Evolutionary conservation across 257 asterid genomes (phyloP).

Genomic region (Solanum sitiens): DNA sequence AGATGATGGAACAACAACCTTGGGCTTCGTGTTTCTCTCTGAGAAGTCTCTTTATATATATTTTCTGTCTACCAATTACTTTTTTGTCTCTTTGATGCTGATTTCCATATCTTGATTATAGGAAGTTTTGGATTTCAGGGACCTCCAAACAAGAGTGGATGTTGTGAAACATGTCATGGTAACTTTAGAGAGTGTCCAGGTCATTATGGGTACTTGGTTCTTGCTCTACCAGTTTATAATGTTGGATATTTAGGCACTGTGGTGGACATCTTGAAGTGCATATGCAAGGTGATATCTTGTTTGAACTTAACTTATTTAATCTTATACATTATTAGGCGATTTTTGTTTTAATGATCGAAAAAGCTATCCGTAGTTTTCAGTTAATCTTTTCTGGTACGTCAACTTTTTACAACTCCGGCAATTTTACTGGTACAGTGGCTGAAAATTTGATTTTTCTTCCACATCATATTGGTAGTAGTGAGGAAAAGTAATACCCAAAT

Average conservation of each 20-base stretch:
- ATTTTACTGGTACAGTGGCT: background rate
- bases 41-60: background rate
- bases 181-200: conserved; percentile 73
- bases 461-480: background rate
- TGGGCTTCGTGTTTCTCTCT: background rate
- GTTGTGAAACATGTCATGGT: conserved; percentile 67
- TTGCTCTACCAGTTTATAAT: conserved; percentile 74
- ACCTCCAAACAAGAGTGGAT: conserved; percentile 56
- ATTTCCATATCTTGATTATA: background rate
- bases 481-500: background rate
- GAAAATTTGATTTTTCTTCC: background rate
- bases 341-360: background rate
- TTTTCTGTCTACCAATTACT: background rate
- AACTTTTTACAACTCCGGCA: background rate
- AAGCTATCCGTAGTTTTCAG: background rate
- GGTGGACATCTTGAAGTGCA: conserved; percentile 82
- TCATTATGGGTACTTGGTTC: conserved; percentile 69
- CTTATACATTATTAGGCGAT: background rate
- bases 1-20: background rate
- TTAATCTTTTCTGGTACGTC: background rate
- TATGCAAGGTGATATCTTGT: conserved; percentile 73
- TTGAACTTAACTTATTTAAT: background rate
- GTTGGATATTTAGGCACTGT: conserved; percentile 62
- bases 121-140: conserved; percentile 45
- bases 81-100: background rate